These are phyloP conservation scores for Diutina neorugosa DNA, from an alignment of 1,139 yeast species.

Conservation along the genomic window DNA sequence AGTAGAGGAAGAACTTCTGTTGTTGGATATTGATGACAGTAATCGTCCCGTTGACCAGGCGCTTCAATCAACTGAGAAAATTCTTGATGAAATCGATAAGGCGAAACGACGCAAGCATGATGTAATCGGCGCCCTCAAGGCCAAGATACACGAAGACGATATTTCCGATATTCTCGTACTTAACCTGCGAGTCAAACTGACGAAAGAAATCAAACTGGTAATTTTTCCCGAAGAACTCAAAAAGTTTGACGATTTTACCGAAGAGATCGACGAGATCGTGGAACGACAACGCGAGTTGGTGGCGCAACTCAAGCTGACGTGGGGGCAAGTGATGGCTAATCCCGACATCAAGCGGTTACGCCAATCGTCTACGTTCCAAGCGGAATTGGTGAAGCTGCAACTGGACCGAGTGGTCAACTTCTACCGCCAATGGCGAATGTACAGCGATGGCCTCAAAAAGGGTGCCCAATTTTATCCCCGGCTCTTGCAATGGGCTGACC, in stretches of 20 bases:
- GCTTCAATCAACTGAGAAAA: slow-evolving; percentile 18
- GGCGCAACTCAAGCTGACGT: slow-evolving; percentile 40
- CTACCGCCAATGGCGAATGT: slow-evolving; percentile 48
- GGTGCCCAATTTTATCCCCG: slow-evolving; percentile 56
- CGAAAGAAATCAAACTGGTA: slow-evolving; percentile 42
- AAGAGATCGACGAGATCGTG: slow-evolving; percentile 57
- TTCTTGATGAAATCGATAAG: slow-evolving; percentile 29
- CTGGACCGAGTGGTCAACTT: slow-evolving; percentile 31
- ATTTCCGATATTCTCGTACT: slow-evolving; percentile 67
- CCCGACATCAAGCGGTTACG: slow-evolving; percentile 27
- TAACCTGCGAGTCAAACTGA: slow-evolving; percentile 45
- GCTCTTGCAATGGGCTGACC: slow-evolving; percentile 32
- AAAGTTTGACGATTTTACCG: slow-evolving; percentile 62
- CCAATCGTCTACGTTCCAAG: slow-evolving; percentile 20
- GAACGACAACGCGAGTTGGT: slow-evolving; percentile 50
- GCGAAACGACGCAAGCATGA: slow-evolving; percentile 49
- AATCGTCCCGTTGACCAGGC: slow-evolving; percentile 11
- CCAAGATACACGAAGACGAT: slow-evolving; percentile 69
- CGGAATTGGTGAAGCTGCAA: slow-evolving; percentile 15
- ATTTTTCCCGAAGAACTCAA: slow-evolving; percentile 65
- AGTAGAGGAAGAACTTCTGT: slow-evolving; percentile 25
- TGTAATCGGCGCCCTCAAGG: slow-evolving; percentile 54
- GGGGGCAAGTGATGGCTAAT: slow-evolving; percentile 44
- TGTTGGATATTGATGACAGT: slow-evolving; percentile 52
- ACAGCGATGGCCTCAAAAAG: slow-evolving; percentile 43